A percentile compares a stretch with the other conserved stretches of the same genome.
phyloP scores from a whole-genome alignment of 805 yeast species.

The Cyberlindnera maclurae region DNA sequence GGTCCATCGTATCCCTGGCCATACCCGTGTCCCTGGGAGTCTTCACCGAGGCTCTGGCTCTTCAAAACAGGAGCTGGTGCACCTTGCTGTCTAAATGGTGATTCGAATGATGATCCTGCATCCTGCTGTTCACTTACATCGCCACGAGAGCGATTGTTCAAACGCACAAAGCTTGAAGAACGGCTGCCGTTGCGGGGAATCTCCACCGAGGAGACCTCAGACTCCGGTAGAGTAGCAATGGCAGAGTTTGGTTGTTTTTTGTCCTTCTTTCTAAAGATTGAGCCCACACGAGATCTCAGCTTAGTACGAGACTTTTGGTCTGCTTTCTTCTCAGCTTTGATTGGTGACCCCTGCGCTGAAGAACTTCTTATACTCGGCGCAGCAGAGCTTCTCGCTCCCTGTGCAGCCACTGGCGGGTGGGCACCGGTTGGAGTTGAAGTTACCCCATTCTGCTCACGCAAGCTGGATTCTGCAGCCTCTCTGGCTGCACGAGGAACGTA shows the following conservation, averaged over 20 bases:
- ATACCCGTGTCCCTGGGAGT: no score
- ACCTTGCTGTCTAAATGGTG: background rate
- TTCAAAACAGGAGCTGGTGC: slow-evolving; percentile 10
- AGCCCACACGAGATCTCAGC: slow-evolving; percentile 66
- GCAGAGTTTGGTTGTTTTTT: slow-evolving; percentile 27
- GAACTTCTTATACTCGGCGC: slow-evolving; percentile 12
- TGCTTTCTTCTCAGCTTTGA: slow-evolving; percentile 10
- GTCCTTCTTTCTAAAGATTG: slow-evolving; percentile 63
- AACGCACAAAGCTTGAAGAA: no score
- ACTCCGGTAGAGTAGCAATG: slow-evolving; percentile 16
- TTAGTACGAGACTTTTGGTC: slow-evolving; percentile 29
- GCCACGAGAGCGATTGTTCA: no score
- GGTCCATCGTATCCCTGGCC: no score
- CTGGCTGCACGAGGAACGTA: slow-evolving; percentile 23
- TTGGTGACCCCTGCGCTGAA: slow-evolving; percentile 5
- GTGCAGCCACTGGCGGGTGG: background rate
- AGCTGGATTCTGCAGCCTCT: slow-evolving; percentile 24
- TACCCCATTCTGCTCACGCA: slow-evolving; percentile 2
- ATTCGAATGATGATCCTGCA: no score
- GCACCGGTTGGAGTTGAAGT: background rate
- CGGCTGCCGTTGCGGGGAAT: no score
- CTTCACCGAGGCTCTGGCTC: no score
- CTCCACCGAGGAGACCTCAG: slow-evolving; percentile 21
- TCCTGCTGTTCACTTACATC: no score
- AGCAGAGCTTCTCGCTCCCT: slow-evolving; percentile 8